Conservation (phyloP, 176 grass and related monocot species). For the Chloris gayana region DNA sequence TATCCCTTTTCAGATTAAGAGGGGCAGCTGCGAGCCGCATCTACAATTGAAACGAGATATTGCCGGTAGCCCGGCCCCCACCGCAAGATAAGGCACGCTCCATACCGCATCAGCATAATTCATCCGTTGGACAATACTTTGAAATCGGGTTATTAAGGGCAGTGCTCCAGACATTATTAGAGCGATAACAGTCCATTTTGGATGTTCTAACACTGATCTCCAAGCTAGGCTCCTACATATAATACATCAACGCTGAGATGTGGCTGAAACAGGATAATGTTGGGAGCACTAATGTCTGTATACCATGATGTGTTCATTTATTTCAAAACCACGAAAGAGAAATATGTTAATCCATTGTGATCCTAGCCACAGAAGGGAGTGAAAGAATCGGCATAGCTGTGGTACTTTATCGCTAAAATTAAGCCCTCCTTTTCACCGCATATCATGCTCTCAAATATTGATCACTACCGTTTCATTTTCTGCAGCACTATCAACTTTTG, state of each 20-base stretch:
- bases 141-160: not conserved
- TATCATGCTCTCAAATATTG: constrained; percentile 35
- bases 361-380: not conserved
- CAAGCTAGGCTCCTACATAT: not conserved
- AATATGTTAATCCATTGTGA: not conserved
- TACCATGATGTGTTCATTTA: constrained; percentile 1
- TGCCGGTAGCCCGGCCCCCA: constrained; percentile 12
- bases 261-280: not conserved
- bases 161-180: not conserved
- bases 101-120: not conserved
- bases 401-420: constrained; percentile 15
- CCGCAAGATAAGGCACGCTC: not conserved
- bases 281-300: not conserved
- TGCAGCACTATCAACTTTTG: constrained; percentile 7
- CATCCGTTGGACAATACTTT: not conserved
- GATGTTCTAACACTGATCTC: not conserved
- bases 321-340: not conserved
- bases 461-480: constrained; percentile 39
- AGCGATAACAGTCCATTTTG: not conserved
- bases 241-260: not conserved
- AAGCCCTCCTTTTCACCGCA: constrained; percentile 31
- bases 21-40: not conserved
- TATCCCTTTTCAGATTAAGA: constrained; percentile 28
- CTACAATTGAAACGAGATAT: constrained; percentile 5
- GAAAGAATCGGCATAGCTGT: not conserved